A percentile compares a stretch with the other conserved stretches of the same genome.
phyloP scores from a whole-genome alignment of 805 yeast genomes.

The Candida odintsovae region DNA sequence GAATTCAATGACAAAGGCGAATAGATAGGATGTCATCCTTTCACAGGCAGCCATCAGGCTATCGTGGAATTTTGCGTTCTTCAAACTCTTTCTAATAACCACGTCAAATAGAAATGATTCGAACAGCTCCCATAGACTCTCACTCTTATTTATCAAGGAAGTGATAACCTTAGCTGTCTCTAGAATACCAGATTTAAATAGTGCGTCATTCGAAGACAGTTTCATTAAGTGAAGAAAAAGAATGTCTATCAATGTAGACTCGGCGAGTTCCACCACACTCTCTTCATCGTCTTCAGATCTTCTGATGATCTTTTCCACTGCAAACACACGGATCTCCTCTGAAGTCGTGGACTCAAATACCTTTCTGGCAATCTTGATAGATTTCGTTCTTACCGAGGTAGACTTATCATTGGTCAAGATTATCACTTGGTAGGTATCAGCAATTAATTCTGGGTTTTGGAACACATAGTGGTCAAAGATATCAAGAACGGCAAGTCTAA shows the following conservation, averaged over 20 bases:
- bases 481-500: conserved; percentile 72
- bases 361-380: conserved; percentile 43
- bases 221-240: conserved; percentile 27
- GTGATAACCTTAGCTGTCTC: conserved; percentile 26
- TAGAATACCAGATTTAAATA: conserved; percentile 8
- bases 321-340: conserved; percentile 30
- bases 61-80: conserved; percentile 13
- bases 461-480: conserved; percentile 46
- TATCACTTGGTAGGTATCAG: conserved; percentile 38
- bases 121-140: conserved; percentile 38
- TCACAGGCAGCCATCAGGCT: conserved; percentile 20
- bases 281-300: conserved; percentile 71
- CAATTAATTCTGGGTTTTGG: conserved; percentile 37
- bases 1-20: conserved; percentile 32
- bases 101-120: conserved; percentile 42
- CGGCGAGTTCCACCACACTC: conserved; percentile 38
- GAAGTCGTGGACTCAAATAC: conserved; percentile 36
- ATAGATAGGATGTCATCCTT: conserved; percentile 29
- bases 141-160: conserved; percentile 31
- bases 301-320: conserved; percentile 46
- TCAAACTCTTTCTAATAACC: conserved; percentile 29
- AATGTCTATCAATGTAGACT: conserved; percentile 28
- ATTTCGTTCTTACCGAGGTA: conserved; percentile 56
- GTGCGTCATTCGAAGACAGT: background rate
- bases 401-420: conserved; percentile 49